Base-by-base conservation (phyloP, 2,329 filamentous ascomycete species). In the Paecilomyces dactylethromorphus region DNA sequence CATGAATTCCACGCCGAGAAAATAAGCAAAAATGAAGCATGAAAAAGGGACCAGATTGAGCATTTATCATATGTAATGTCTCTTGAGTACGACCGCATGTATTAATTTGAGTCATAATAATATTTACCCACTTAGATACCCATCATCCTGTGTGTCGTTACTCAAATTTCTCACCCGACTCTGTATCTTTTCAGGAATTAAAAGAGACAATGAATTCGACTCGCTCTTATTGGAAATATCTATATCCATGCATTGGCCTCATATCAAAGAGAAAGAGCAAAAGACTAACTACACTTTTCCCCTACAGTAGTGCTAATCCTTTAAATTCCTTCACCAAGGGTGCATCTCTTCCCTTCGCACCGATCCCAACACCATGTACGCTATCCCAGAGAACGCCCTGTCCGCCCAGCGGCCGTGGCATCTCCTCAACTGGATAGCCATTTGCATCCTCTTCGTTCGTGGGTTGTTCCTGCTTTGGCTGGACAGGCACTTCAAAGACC, bases 401-500 rank as follows among this genome's bases (percentile, higher is more conserved):
- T 31, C 69, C 63, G 33, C 69, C 63, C 59, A 39, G 54, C 59
- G 57, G 60, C 61, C 58, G 66, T 59, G 50, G 58, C 53, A 52
- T 64, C 29, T 63, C 63, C 32, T 64, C 67, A 29, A 57, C 64
- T 18, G 60, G 58, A 29, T 56, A 62, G 15, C 32, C 58, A 53
- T 31, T 24, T 58, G 61, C 21, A 49, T 62, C 66, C 52, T 67
- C 70, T 49, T 66, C 64, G n/a, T 63, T 64, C 29, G 65, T 66
- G 18, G 62, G 68, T 7, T 63, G 61, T 51, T 63, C 62, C 13
- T 59, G 62, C 50, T 65, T 65, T 2, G 62, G 62, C 22, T 68
- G 64, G 57, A 58, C 60, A 39, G 58, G 56, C 3, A 69, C 65
- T 56, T 78, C 79, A 70, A 90, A 96, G 0, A 96, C 88, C 66